These are phyloP conservation scores for carrot (Daucus carota) DNA, from an alignment of 129 eudicot species.

Conservation along the genomic window DH1_v3.0 NC_030382.2:58834501-58835000, in stretches of 20 bases:
- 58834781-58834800: conserved; percentile 89
- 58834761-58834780: conserved; percentile 89
- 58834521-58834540: conserved; percentile 38
- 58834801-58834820: conserved; percentile 44
- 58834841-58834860: conserved; percentile 22
- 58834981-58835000: conserved; percentile 17
- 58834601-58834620: conserved; percentile 25
- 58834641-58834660: conserved; percentile 25
- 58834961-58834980: conserved; percentile 21
- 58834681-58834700: conserved; percentile 17
- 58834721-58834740: conserved; percentile 28
- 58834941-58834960: conserved; percentile 16
- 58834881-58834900: conserved; percentile 35
- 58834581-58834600: conserved; percentile 56
- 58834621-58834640: conserved; percentile 21
- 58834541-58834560: conserved; percentile 42
- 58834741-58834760: conserved; percentile 36
- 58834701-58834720: conserved; percentile 30
- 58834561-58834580: conserved; percentile 68
- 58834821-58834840: conserved; percentile 33
- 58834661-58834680: conserved; percentile 23
- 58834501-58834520: conserved; percentile 30
- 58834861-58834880: conserved; percentile 25
- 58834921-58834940: conserved; percentile 54
- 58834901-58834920: conserved; percentile 84